Percentiles rank a stretch among this genome's conserved stretches.
Evolutionary conservation across 495 filamentous ascomycete genomes (phyloP).

Genomic region (Xylaria acuta): DNA sequence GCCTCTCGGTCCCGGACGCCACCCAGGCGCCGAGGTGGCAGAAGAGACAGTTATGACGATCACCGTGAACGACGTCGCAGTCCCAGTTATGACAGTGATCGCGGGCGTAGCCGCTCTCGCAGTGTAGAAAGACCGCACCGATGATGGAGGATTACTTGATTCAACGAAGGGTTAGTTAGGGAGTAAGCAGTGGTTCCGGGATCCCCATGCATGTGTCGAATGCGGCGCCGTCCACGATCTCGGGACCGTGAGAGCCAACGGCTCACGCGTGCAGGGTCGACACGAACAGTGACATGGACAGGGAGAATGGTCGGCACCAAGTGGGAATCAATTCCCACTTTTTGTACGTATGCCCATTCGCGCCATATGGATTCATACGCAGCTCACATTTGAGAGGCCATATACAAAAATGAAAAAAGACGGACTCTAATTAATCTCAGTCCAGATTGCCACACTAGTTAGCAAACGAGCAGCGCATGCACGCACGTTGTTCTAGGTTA

Average conservation of each 20-base stretch:
- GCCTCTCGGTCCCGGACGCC: conserved; percentile 38
- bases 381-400: conserved; percentile 8
- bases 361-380: conserved; percentile 10
- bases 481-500: conserved; percentile 6
- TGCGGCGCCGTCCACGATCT: background rate
- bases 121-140: conserved; percentile 37
- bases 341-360: conserved; percentile 26
- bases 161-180: background rate
- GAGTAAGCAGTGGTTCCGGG: background rate
- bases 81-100: conserved; percentile 35
- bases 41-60: conserved; percentile 49
- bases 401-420: conserved; percentile 6
- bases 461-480: background rate
- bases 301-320: background rate
- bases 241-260: background rate
- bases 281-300: background rate
- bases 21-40: conserved; percentile 42
- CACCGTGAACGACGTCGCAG: conserved; percentile 58
- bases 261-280: conserved; percentile 2
- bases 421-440: conserved; percentile 23
- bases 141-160: conserved; percentile 7
- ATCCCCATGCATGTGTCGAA: background rate
- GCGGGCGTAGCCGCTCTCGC: conserved; percentile 37
- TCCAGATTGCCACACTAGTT: background rate
- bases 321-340: background rate